These are phyloP conservation scores for Danielia oregonensis DNA, from an alignment of 805 yeast species.

Conservation along the genomic window DNA sequence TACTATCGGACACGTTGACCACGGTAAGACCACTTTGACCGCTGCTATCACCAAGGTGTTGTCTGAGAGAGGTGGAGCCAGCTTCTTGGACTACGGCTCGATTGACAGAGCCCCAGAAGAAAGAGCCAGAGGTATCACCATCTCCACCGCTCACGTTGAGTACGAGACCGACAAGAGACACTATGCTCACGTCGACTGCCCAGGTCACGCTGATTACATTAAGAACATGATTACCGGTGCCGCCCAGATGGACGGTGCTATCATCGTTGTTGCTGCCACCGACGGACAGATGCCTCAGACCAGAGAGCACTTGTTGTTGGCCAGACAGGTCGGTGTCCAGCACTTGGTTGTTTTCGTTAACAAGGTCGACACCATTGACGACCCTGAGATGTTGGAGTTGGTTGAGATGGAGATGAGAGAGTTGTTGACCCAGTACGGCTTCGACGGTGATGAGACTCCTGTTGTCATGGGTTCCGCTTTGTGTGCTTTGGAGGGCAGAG, in stretches of 20 bases:
- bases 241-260: constrained; percentile 99
- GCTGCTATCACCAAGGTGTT: constrained; percentile 98
- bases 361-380: constrained; percentile 97
- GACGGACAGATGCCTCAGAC: constrained; percentile 99
- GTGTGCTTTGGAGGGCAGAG: constrained; percentile 85
- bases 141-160: constrained; percentile 96
- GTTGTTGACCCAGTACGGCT: constrained; percentile 82
- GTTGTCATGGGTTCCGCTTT: constrained; percentile 98
- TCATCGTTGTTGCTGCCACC: constrained; percentile 97
- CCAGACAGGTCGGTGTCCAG: constrained; percentile 99
- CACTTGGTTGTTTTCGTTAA: constrained; percentile 95
- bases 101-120: constrained; percentile 99
- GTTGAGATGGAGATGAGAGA: constrained; percentile 99
- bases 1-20: constrained; percentile 98
- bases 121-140: constrained; percentile 99
- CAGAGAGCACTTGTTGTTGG: constrained; percentile 95
- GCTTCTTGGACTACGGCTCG: constrained; percentile 85
- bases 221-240: constrained; percentile 99
- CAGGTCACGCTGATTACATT: constrained; percentile 98
- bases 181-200: constrained; percentile 97
- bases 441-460: constrained; percentile 97
- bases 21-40: constrained; percentile 96
- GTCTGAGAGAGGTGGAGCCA: constrained; percentile 85
- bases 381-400: constrained; percentile 97
- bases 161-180: constrained; percentile 94